These are phyloP conservation scores for Avena insularis DNA, from an alignment of 176 grass and related monocot species.

Conservation along the genomic window DNA sequence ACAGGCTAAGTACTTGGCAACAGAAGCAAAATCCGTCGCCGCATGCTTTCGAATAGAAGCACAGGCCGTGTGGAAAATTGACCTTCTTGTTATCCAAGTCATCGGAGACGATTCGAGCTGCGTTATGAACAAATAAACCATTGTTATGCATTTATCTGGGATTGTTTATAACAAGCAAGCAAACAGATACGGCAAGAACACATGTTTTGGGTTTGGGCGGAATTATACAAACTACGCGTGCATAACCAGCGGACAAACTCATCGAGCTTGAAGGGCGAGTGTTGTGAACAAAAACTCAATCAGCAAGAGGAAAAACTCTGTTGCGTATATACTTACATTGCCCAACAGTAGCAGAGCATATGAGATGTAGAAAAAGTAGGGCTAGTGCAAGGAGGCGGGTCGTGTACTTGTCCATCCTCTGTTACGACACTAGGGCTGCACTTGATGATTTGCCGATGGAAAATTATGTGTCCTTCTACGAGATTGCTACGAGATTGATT, in stretches of 20 bases:
- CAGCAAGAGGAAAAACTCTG: background rate
- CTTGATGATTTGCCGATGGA: background rate
- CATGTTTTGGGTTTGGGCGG: too few species aligned
- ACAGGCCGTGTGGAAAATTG: background rate
- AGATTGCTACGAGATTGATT: too few species aligned
- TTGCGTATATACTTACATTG: background rate
- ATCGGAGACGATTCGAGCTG: background rate
- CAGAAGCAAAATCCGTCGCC: background rate
- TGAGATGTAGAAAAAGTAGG: background rate
- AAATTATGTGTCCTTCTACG: background rate
- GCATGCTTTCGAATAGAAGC: background rate
- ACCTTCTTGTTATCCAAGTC: background rate
- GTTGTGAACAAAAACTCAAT: background rate
- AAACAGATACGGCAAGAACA: background rate
- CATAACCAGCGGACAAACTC: too few species aligned
- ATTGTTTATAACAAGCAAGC: background rate
- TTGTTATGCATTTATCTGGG: background rate
- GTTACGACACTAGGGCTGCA: background rate
- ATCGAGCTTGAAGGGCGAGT: background rate
- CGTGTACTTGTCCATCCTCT: background rate
- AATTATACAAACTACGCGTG: too few species aligned
- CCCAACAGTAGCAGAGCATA: background rate
- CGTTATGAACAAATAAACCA: background rate
- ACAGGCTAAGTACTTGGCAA: background rate
- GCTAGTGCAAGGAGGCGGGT: background rate